phyloP scores from a whole-genome alignment of 2,329 filamentous ascomycete genomes.

The Aspergillus sp. region DNA sequence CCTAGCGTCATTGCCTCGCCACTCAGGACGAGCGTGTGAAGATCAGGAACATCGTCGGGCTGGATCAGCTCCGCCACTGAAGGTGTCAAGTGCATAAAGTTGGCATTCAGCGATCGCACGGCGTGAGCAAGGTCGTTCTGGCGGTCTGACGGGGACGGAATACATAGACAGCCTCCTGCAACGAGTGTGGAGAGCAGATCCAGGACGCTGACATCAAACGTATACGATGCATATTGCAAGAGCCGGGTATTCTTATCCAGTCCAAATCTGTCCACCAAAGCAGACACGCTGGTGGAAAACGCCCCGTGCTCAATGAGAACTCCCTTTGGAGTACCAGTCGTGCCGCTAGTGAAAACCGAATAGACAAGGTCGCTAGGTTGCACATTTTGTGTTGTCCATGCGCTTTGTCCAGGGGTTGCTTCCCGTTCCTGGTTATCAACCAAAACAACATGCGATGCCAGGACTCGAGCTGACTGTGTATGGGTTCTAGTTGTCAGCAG shows the following conservation, averaged over 20 bases:
- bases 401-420: too few species aligned
- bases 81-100: constrained; percentile 10
- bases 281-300: constrained; percentile 2
- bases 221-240: constrained; percentile 33
- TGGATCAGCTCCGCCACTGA: constrained; percentile 11
- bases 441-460: too few species aligned
- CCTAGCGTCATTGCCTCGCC: constrained; percentile 24
- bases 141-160: constrained; percentile 7
- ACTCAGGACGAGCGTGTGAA: constrained; percentile 31
- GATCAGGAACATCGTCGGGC: constrained; percentile 20
- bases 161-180: constrained; percentile 9
- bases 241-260: constrained; percentile 31
- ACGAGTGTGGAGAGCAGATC: constrained; percentile 7
- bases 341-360: constrained; percentile 41
- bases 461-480: not conserved
- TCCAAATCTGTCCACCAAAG: constrained; percentile 40
- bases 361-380: constrained; percentile 22
- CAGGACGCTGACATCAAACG: constrained; percentile 16
- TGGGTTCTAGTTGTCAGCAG: not conserved
- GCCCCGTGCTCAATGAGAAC: constrained; percentile 31
- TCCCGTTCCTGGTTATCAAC: too few species aligned
- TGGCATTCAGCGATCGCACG: constrained; percentile 4
- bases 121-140: constrained; percentile 1
- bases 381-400: not conserved
- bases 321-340: constrained; percentile 41